Evolutionary conservation across 2,329 filamentous ascomycete genomes (phyloP), one percentile per base, ranked within the genome.

Genomic region (Diplodia intermedia): DNA sequence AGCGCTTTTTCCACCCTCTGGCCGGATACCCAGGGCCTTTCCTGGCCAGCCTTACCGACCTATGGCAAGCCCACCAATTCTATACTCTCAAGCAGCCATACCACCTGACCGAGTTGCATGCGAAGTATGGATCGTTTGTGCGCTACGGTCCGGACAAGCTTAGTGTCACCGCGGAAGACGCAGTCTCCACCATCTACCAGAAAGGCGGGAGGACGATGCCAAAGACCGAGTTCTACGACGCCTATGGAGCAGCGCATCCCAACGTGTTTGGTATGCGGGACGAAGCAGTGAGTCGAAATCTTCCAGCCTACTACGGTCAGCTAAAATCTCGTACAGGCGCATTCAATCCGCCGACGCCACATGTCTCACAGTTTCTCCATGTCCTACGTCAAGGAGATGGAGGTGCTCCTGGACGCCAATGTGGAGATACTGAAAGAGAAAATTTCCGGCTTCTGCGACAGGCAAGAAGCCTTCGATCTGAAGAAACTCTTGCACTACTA

Each of bases 141-240:
- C 73, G 73, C n/a, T 76, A 75, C 63, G 75, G 75, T 0, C 75
- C 75, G 0, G 73, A 75, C 57, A 77, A 77, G 36, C 68, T 79
- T 23, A 76, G 74, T 67, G 63, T 78, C 52, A 77, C 73, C 1
- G 50, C 68, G 26, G 73, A 75, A 61, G 72, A 73, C 33, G 73
- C 76, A 2, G 73, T 79, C 26, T 70, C 71, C 40, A 23, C 69
- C 3, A 71, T 78, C 8, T 78, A 76, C 56, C 73, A 78, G 50
- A 75, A 73, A 43, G 71, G 61, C 7, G 73, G 70, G 5, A 68
- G 70, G 11, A 65, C 54, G 15, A 75, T 78, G 72, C 75, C 75
- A 3, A 79, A 79, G 69, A 77, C 74, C 0, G 73, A 78, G 49
- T 78, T 78, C 65, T 79, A 79, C 61, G 75, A 79, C 71, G 77